These are phyloP conservation scores for Neofusicoccum kwambonambiense DNA, from an alignment of 2,329 filamentous ascomycete genomes.

Conservation along the genomic window DNA sequence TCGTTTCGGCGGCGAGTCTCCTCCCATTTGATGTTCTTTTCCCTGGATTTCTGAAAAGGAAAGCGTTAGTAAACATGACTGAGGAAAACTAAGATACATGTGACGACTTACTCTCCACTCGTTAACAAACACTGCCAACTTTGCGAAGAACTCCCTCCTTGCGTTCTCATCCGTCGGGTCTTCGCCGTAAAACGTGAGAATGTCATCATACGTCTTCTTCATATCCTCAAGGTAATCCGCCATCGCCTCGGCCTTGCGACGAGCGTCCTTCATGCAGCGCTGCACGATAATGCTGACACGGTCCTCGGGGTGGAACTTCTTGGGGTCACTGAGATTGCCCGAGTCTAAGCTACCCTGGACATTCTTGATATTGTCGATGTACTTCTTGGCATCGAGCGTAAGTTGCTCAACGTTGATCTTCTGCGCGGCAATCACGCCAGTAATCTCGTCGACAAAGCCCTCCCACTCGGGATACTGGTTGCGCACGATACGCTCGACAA, in stretches of 20 bases:
- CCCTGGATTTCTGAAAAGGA: conserved; percentile 68
- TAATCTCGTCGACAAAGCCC: conserved; percentile 79
- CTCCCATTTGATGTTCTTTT: conserved; percentile 85
- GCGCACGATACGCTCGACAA: conserved; percentile 93
- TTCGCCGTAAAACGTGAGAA: conserved; percentile 95
- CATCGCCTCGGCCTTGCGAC: conserved; percentile 95
- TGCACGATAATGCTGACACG: conserved; percentile 90
- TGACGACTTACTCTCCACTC: conserved; percentile 76
- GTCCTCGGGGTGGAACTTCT: conserved; percentile 97
- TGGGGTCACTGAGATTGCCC: conserved; percentile 91
- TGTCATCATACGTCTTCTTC: conserved; percentile 86
- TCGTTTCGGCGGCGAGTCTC: conserved; percentile 83
- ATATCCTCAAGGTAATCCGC: conserved; percentile 91
- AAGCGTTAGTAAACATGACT: conserved; percentile 16
- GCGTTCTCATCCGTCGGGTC: conserved; percentile 88
- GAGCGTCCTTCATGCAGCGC: conserved; percentile 91
- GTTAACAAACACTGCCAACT: conserved; percentile 82
- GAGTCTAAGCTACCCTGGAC: conserved; percentile 88
- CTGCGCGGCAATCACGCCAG: conserved; percentile 71
- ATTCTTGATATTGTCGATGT: conserved; percentile 93
- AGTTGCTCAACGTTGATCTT: conserved; percentile 96
- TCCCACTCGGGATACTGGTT: conserved; percentile 98
- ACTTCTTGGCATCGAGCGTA: conserved; percentile 80
- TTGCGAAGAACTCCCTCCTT: conserved; percentile 92
- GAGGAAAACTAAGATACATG: neutral